Base-by-base conservation (phyloP, 1,284 basidiomycete species). In the Heterobasidion irregulare region DNA sequence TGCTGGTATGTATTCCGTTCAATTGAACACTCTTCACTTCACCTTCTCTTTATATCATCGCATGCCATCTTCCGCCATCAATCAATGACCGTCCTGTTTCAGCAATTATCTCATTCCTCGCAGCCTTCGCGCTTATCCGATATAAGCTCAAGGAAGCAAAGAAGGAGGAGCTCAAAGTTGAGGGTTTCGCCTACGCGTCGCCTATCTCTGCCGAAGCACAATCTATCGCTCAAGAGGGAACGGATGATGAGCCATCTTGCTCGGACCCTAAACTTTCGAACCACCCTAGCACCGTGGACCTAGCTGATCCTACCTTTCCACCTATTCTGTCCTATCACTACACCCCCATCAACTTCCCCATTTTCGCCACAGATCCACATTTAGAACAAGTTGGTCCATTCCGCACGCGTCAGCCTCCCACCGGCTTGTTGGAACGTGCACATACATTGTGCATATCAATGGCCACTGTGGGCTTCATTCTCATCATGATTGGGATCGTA, bases 61-160 rank as follows among this genome's bases (percentile, higher is more conserved):
- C 26, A 26, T 26, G 26, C 26, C 26, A 3, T 26, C 2, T 15
- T 46, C 2, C 26, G 26, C 26, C 1, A 26, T 26, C 26, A 26
- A 26, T 26, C 26, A 5, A 26, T 26, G 26, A 26, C 26, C 26
- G 2, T 26, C 26, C 26, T 26, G 26, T 26, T 26, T 26, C 56
- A 75, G 82, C 82, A 10, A 75, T 82, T 48, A 68, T 82, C 36
- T 80, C 82, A 6, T 83, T 83, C 64, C 66, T 80, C 50, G 79
- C 72, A 1, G 77, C 79, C 18, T 83, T 83, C 68, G 73, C 79
- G 57, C 71, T 83, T 48, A 74, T 82, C 55, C 70, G 74, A 19
- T 82, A 77, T 65, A 80, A 78, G 57, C 67, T 83, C 34, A 70
- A 73, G 57, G 73, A 78, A 61, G 81, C 26, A 26, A 26, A 79